Base-by-base conservation (phyloP, 2,329 filamentous ascomycete species). In the Ascochyta lentis region DNA sequence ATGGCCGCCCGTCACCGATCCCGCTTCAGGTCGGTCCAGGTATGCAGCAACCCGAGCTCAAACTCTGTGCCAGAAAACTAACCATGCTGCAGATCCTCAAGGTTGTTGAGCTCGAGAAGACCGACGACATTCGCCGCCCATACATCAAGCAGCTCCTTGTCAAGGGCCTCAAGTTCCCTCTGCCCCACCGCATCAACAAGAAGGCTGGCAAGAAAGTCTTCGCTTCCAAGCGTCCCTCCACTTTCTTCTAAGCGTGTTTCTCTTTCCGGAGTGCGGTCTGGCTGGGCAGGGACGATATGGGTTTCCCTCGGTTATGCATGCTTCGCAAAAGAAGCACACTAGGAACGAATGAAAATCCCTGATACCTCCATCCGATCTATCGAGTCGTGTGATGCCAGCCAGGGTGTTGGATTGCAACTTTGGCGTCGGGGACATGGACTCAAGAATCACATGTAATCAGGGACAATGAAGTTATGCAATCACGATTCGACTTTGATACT, bases 1-100 rank as follows among this genome's bases (percentile, higher is more conserved):
- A 98, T 99, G 95, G 92, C 95, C 73, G 94, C 96, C 81, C 92
- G 95, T 81, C 95, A 99, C 89, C 92, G 91, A 79, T 89, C 95
- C 78, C 91, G 95, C 77, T 99, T 99, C 87, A 89, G 95, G 83
- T 96, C 91, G 73, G 95, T 99, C 80, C 93, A 97, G 88, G 94
- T 97, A 92, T 68, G 93, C 54, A 38, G 7, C 23, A 35, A 9
- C 6, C n/a, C 19, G 9, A 39, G 22, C 23, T 8, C 12, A 15
- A 13, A 16, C 8, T 27, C 13, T 13, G 46, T 15, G 48, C 34
- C 48, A 8, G 13, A 16, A 31, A 10, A 16, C 34, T 48, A 40
- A 49, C 24, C 19, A 9, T 10, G 6, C 24, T 44, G 39, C 72
- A 98, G 94, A 94, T 99, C 81, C 91, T 99, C 80, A 96, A 96